Evolutionary conservation across 805 yeast genomes (phyloP), one percentile per base, ranked within the genome.

Genomic region (Sporopachydermia quercuum): DNA sequence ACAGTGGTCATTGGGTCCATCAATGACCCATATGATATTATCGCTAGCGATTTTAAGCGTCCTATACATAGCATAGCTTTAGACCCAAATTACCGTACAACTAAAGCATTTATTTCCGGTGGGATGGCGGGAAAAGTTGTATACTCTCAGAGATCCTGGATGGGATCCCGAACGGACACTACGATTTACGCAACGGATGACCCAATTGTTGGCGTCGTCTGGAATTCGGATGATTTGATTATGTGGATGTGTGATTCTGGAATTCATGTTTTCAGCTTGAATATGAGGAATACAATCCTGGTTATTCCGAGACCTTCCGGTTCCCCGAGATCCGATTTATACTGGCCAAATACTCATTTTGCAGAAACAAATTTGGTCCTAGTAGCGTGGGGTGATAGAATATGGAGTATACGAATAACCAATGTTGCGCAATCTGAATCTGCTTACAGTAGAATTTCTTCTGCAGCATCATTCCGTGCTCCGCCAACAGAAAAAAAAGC

Each of bases 211-310:
- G 71, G 77, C 16, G 62, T 89, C 3, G 66, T 68, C 42, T 66
- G 76, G 42, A 52, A 23, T 23, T 23, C 80, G 2, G 80, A 76
- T 39, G 81, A 77, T 44, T 55, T 85, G 13, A 48, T 86, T 1
- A 49, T 89, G 3, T 86, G 96, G 93, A 74, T 86, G 66, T 81
- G 80, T 52, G 94, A 84, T 45, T 59, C 62, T 11, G 97, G 96
- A 0, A 75, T 89, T 15, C 66, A 76, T 1, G 61, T 84, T 15
- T 78, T 70, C 48, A 83, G 81, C 49, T 62, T 72, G 3, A 50
- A 70, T 2, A 59, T 78, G 1, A 66, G 68, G 37, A 58, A 65
- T 4, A 53, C 65, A 5, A 58, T 87, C 3, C 54, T 66, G 16
- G 65, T 63, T 16, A 67, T 83, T 5, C 65, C 71, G 3, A 64